Conservation (phyloP, 176 grass and related monocot species). For the Carex scoparia region DNA sequence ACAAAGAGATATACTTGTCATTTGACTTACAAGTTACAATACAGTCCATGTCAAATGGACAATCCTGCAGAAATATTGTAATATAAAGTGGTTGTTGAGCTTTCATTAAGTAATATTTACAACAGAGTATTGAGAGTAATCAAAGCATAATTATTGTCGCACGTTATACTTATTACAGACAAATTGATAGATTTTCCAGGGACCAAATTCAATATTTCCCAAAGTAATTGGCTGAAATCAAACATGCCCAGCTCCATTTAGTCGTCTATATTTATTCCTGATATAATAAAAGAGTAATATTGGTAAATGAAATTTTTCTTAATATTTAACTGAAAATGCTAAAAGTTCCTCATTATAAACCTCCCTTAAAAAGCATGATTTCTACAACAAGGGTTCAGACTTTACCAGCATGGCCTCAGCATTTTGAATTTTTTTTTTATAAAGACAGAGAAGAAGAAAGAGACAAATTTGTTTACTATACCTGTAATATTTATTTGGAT, state of each 20-base stretch:
- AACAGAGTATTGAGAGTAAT: neutral
- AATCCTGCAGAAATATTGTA: neutral
- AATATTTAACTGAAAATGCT: neutral
- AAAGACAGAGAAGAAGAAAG: neutral
- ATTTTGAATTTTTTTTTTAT: neutral
- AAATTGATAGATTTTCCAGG: neutral
- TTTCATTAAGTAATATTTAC: constrained; percentile 5
- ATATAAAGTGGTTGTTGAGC: neutral
- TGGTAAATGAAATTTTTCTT: neutral
- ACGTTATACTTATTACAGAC: neutral
- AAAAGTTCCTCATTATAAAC: neutral
- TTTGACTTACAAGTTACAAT: neutral
- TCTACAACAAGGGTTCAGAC: neutral
- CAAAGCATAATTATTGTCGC: neutral
- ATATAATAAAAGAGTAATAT: neutral
- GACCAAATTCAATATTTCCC: neutral
- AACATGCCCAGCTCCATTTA: neutral
- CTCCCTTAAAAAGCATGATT: neutral
- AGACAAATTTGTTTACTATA: neutral
- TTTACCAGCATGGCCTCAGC: neutral
- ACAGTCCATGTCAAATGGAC: neutral
- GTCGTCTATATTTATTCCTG: neutral
- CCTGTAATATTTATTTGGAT: neutral
- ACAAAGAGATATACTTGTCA: neutral
- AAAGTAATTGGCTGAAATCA: neutral